Base-by-base conservation (phyloP, 2,329 filamentous ascomycete species). In the Epichloe baconii region DNA sequence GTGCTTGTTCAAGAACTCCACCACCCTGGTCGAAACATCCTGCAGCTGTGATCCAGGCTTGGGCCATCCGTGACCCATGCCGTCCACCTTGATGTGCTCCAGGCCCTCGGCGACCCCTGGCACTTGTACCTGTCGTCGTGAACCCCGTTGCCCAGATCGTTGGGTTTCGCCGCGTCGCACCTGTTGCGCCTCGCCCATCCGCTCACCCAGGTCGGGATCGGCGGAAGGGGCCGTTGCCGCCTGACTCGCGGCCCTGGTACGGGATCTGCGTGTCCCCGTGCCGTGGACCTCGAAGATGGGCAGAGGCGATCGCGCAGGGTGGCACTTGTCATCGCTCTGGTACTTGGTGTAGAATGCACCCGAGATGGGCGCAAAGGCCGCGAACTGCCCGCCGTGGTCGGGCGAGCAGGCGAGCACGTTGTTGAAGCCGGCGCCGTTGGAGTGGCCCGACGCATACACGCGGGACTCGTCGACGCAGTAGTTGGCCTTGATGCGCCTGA, bases 281-380 rank as follows among this genome's bases (percentile, higher is more conserved):
- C 75, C 75, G 57, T 78, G 75, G 49, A 77, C 71, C 42, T 74
- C 71, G 8, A 78, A 59, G 10, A 78, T 64, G 1, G 74, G 73
- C 3, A 76, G 3, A 54, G 59, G 61, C 71, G 75, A n/a, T 60
- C 62, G 44, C 64, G 62, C 3, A 2, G 69, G 65, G 17, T 66
- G 56, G 56, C 66, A 70, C 10, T 62, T 58, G 2, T 55, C 53
- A 4, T 60, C 55, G 12, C 53, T 55, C 31, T 50, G 37, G 21
- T 56, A 55, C n/a, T 69, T 64, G 7, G 65, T 68, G 57, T 74
- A 73, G 47, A 69, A 70, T 0, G 71, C 65, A 0, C 69, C 70
- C 0, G 70, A 68, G 35, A 68, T 63, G 15, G 67, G 57, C 0
- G 71, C 70, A 47, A 72, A 69, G 2, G 69, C 71, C 0, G 66